Base-by-base conservation (phyloP, 192 early-diverging fungal genomes). In the Oehlia diaphana region DNA sequence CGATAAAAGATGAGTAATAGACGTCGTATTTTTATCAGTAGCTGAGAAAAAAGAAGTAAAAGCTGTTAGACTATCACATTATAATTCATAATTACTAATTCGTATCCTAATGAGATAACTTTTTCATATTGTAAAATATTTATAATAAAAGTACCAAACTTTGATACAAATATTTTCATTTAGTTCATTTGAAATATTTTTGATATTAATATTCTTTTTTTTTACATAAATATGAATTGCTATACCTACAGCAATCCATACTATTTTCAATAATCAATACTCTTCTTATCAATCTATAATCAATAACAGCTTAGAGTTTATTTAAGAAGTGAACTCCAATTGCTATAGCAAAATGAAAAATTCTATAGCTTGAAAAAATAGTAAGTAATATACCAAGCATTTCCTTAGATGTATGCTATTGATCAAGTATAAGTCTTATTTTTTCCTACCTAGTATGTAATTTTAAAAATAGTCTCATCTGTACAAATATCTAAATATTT, bases 71-170 rank as follows among this genome's bases (percentile, higher is more conserved):
- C 47, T 10, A 23, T 21, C 12, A 1, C 7, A 5, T 37, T 72
- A 44, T 50, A 72, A 49, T 42, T 72, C 21, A 44, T 28, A 50
- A 47, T 72, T 72, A 21, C 70, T 44, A 28, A 0, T 23, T 9
- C 70, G 70, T 23, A 72, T 72, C 50, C 44, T 16, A n/a, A 28
- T 72, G 2, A 21, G 16, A 5, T 72, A 44, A 49, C 3, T 31
- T 26, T 44, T 72, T 2, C 13, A 72, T 19, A 72, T 72, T 42
- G n/a, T 5, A 3, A 31, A 28, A 1, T 37, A 72, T 50, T 72
- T 12, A 50, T 72, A 72, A 72, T 72, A 72, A 16, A 72, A 31
- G 49, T 44, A 72, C 70, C 70, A 72, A 16, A 49, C 16, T 72
- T 42, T 72, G 16, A 72, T 16, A 39, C 64, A 66, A 26, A 66